Base-by-base conservation (phyloP, 495 filamentous ascomycete species). In the Penicillium tannophilum region DNA sequence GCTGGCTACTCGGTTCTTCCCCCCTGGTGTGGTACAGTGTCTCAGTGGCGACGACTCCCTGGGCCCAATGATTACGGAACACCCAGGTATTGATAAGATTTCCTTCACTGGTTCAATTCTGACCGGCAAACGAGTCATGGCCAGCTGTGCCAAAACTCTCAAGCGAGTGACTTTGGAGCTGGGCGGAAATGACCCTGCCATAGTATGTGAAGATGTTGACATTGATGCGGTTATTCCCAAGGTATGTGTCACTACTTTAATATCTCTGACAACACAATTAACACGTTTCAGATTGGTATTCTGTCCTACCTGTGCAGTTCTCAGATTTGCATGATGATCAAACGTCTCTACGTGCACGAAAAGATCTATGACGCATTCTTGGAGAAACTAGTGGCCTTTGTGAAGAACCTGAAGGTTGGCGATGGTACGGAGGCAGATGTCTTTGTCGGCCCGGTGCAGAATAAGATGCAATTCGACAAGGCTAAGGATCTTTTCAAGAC, bases 281-380 rank as follows among this genome's bases (percentile, higher is more conserved):
- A 53, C 6, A 26, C 1, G 0, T 11, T 17, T 20, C 39, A 63
- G 47, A 54, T 68, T 12, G 65, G 58, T 1, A 75, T 73, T 41
- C 79, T 82, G 39, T 78, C 78, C 0, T 85, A 88, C 55, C 82
- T 86, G 57, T 84, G 87, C 68, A 81, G 65, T 41, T 64, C 67
- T n/a, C 73, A 76, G 53, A 72, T 86, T n/a, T 86, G 84, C 68
- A 77, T 86, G 54, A 80, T 80, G 33, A 79, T 81, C 30, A 90
- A 90, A 69, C 80, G 88, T 5, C 75, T 90, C 58, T 90, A 89
- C 65, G 81, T 90, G 20, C 88, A 90, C 72, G 81, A 88, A 61
- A 73, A 71, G 14, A 85, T 90, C 61, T 90, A 89, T 71, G 79
- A 86, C 35, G 65, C 73, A 43, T 90, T 90, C 71, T 66, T 85